Evolutionary conservation across 2,329 filamentous ascomycete species (phyloP).

Genomic region (Calonectria multiphialidica): DNA sequence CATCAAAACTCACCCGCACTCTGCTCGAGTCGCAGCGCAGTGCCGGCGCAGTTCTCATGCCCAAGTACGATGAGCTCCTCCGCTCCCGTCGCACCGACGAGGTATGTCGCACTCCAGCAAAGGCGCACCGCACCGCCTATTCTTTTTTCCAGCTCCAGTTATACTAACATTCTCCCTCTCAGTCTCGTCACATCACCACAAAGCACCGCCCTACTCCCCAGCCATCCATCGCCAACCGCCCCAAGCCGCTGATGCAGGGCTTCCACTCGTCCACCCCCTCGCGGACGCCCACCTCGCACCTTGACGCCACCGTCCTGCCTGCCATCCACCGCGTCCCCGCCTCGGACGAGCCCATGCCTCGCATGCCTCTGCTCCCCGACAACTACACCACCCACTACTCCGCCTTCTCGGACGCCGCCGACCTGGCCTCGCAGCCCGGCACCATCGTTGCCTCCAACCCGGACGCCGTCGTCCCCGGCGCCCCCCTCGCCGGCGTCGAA

Average conservation of each 20-base stretch:
- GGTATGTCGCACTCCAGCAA: constrained; percentile 13
- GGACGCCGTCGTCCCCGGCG: constrained; percentile 61
- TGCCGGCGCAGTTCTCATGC: constrained; percentile 55
- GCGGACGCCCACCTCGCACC: constrained; percentile 52
- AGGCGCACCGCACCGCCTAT: neutral
- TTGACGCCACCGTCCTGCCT: constrained; percentile 68
- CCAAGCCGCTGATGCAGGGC: constrained; percentile 72
- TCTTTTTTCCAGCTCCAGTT: neutral
- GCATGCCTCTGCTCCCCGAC: constrained; percentile 72
- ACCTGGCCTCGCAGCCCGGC: constrained; percentile 58
- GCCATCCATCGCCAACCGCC: constrained; percentile 57
- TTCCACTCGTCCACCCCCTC: constrained; percentile 65
- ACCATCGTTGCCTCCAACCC: constrained; percentile 69
- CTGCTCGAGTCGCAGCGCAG: constrained; percentile 57
- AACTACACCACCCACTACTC: constrained; percentile 61
- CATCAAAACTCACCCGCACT: constrained; percentile 62
- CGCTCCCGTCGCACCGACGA: constrained; percentile 49
- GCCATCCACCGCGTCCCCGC: constrained; percentile 49
- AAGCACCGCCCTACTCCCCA: constrained; percentile 61
- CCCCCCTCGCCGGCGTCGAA: constrained; percentile 69
- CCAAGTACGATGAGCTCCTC: constrained; percentile 62
- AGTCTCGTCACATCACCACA: constrained; percentile 58
- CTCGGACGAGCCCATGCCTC: constrained; percentile 55
- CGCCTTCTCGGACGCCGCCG: constrained; percentile 56
- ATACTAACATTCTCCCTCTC: constrained; percentile 32